These are phyloP conservation scores for Lophiotrema nucula DNA, from an alignment of 495 filamentous ascomycete species.

Conservation along the genomic window DNA sequence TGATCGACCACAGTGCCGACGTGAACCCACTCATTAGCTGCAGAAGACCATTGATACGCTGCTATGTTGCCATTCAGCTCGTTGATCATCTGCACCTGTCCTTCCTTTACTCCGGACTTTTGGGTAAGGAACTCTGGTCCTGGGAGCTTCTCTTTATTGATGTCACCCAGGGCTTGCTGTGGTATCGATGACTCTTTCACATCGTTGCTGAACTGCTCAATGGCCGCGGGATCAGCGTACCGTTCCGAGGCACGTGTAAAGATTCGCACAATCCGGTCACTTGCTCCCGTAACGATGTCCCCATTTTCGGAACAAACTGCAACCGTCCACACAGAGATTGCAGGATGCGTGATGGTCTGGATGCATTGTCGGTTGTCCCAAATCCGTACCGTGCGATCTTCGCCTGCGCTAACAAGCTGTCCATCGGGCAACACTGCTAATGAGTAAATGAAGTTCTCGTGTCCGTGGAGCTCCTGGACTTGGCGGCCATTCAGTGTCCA, in stretches of 20 bases:
- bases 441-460: slow-evolving; percentile 95
- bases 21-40: slow-evolving; percentile 70
- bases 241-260: slow-evolving; percentile 76
- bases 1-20: slow-evolving; percentile 93
- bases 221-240: slow-evolving; percentile 58
- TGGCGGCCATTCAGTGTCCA: slow-evolving; percentile 76
- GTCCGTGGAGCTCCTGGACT: slow-evolving; percentile 73
- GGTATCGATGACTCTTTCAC: slow-evolving; percentile 83
- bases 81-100: slow-evolving; percentile 86
- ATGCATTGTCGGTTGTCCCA: slow-evolving; percentile 82
- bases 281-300: slow-evolving; percentile 89
- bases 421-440: slow-evolving; percentile 73
- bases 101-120: slow-evolving; percentile 85
- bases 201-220: slow-evolving; percentile 71
- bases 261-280: slow-evolving; percentile 80
- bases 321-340: slow-evolving; percentile 93
- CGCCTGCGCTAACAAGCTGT: slow-evolving; percentile 85
- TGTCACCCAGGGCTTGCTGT: slow-evolving; percentile 71
- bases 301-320: slow-evolving; percentile 76
- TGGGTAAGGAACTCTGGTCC: slow-evolving; percentile 78
- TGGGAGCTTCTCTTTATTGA: slow-evolving; percentile 88
- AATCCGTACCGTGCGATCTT: slow-evolving; percentile 87
- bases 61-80: slow-evolving; percentile 72
- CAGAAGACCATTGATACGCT: slow-evolving; percentile 46
- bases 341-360: slow-evolving; percentile 96